A percentile compares a stretch with the other conserved stretches of the same genome.
These are phyloP conservation scores for Beauveria varroae DNA, from an alignment of 2,329 filamentous ascomycete genomes.

Conservation along the genomic window DNA sequence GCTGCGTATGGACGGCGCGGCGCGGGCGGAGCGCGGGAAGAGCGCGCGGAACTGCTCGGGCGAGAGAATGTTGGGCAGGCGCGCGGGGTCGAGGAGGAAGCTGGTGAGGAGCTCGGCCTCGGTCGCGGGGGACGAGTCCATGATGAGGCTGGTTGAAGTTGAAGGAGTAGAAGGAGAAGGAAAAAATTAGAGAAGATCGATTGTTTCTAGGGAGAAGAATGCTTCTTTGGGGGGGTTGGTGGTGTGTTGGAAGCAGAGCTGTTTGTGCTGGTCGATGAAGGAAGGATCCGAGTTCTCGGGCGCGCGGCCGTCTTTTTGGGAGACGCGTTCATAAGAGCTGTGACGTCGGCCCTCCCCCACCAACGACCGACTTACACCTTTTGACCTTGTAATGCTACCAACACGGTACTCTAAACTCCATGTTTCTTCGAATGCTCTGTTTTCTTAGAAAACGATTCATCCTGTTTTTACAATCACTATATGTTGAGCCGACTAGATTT, in stretches of 20 bases:
- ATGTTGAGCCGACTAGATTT: too few relatives aligned
- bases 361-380: neutral
- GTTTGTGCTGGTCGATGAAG: neutral
- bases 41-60: conserved; percentile 68
- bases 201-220: neutral
- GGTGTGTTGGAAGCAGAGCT: neutral
- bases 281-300: neutral
- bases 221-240: neutral
- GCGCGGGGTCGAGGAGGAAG: conserved; percentile 70
- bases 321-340: neutral
- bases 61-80: conserved; percentile 65
- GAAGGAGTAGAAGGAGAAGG: neutral
- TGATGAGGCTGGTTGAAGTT: neutral
- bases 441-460: too few relatives aligned
- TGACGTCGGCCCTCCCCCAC: neutral
- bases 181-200: neutral
- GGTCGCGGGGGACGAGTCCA: conserved; percentile 49
- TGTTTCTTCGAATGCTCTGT: too few relatives aligned
- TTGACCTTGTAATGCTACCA: neutral
- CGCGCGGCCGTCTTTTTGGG: neutral
- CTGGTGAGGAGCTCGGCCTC: conserved; percentile 68
- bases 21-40: conserved; percentile 61
- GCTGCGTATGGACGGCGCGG: conserved; percentile 57
- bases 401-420: neutral
- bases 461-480: too few relatives aligned